Base-by-base conservation (phyloP, 148 eudicot species). In the Chenopodium formosanum region DNA sequence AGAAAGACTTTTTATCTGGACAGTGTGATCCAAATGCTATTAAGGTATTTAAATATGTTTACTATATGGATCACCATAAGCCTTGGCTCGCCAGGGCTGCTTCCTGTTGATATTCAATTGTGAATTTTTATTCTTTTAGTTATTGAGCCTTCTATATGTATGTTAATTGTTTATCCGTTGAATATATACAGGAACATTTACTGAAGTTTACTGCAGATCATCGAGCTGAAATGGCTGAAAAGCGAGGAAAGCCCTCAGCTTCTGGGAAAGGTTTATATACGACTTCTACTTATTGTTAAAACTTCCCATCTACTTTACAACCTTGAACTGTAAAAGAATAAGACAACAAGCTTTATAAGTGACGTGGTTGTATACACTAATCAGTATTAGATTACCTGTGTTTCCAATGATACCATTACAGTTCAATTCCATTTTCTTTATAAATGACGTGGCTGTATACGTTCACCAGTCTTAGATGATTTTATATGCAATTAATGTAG, bases 21-120 rank as follows among this genome's bases (percentile, higher is more conserved):
- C 92, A 88, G 83, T 97, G 88, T 81, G 97, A 95, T 85, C 95
- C 94, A 67, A 94, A 86, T 89, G 94, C 90, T 66, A 71, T 95
- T 75, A 94, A 95, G 95, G 99, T 84, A 40, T 40, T 27, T 90
- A 58, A 69, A 17, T 70, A 25, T 47, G 48, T 11, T n/a, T 48
- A 11, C 22, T 48, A 13, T 48, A 73, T 47, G 58, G 9, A 46
- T 10, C 23, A 7, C 20, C 53, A 25, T 40, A 31, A 20, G 62
- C 74, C 40, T 72, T 62, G 23, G 22, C 63, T 29, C 53, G 56
- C 53, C 53, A 25, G 56, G 62, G 53, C 68, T 14, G 17, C 64
- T 75, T 66, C 62, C 52, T 62, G 40, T 37, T 73, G 68, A 50
- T 71, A 8, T 34, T 23, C 0, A 12, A 32, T 25, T 74, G 60